These are phyloP conservation scores for Fragaria nilgerrensis DNA, from an alignment of 306 rosid species.

Conservation along the genomic window DNA sequence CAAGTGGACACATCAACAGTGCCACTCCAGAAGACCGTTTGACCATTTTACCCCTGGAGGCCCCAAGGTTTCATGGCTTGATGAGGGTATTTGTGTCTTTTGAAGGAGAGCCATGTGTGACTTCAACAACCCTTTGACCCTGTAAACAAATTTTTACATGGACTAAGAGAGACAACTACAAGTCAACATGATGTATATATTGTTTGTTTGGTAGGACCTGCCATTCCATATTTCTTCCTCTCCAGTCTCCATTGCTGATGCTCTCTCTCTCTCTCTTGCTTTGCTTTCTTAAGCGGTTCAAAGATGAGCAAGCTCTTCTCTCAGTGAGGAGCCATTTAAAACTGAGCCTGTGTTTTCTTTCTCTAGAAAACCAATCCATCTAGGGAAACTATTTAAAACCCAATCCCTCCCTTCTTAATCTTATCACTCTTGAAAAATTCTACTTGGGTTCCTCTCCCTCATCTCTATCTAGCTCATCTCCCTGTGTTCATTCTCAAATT, in stretches of 20 bases:
- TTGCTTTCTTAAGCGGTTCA: conserved; percentile 13
- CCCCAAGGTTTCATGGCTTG: not conserved
- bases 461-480: not conserved
- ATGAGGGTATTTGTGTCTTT: conserved; percentile 12
- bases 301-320: conserved; percentile 10
- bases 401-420: not conserved
- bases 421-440: not conserved
- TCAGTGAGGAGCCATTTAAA: not conserved
- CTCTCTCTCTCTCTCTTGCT: not conserved
- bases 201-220: conserved; percentile 51
- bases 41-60: not conserved
- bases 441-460: conserved; percentile 4
- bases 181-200: conserved; percentile 31
- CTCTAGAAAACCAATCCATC: not conserved
- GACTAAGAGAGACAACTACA: conserved; percentile 28
- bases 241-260: too few relatives aligned
- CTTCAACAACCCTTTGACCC: conserved; percentile 17
- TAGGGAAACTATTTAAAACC: conserved; percentile 25
- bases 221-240: conserved; percentile 24
- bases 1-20: not conserved
- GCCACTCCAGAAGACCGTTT: not conserved
- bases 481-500: not conserved
- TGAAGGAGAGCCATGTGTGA: not conserved
- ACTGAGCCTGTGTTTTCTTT: not conserved
- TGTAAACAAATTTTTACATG: not conserved